These are phyloP conservation scores for Lichtheimia hyalospora DNA, from an alignment of 371 early-diverging fungal genomes.

Conservation along the genomic window DNA sequence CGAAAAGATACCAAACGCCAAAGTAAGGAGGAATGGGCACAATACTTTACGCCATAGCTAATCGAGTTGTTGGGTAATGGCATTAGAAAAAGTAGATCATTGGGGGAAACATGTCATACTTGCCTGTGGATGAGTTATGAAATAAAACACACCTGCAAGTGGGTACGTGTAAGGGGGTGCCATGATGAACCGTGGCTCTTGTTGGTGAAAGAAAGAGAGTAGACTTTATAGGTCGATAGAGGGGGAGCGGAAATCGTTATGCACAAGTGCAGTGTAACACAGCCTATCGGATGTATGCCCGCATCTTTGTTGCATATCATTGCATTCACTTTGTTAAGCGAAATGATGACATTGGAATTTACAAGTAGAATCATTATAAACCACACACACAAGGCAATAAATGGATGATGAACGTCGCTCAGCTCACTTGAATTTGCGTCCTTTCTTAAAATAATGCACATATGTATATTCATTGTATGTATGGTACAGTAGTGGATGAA, in stretches of 20 bases:
- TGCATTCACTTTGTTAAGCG: no score
- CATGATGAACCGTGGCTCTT: conserved; percentile 8
- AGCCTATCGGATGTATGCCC: neutral
- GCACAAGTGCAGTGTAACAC: neutral
- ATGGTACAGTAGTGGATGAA: no score
- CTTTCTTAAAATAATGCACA: no score
- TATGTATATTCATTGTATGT: no score
- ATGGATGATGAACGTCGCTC: no score
- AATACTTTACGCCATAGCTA: conserved; percentile 44
- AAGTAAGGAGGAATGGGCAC: conserved; percentile 45
- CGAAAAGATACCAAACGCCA: conserved; percentile 36
- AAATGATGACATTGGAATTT: no score
- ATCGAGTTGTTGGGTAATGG: neutral
- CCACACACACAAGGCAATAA: no score
- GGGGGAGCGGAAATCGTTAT: neutral
- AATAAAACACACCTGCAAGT: conserved; percentile 45
- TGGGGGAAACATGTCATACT: neutral
- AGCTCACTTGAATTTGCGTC: no score
- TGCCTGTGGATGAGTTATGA: conserved; percentile 54
- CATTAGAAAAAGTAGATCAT: neutral
- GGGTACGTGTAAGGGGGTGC: conserved; percentile 53
- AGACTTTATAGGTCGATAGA: neutral
- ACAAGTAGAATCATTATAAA: no score
- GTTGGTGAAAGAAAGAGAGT: neutral
- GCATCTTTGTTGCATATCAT: neutral